Conservation (phyloP, 805 yeast genomes). For the Candida tallmaniae region DNA sequence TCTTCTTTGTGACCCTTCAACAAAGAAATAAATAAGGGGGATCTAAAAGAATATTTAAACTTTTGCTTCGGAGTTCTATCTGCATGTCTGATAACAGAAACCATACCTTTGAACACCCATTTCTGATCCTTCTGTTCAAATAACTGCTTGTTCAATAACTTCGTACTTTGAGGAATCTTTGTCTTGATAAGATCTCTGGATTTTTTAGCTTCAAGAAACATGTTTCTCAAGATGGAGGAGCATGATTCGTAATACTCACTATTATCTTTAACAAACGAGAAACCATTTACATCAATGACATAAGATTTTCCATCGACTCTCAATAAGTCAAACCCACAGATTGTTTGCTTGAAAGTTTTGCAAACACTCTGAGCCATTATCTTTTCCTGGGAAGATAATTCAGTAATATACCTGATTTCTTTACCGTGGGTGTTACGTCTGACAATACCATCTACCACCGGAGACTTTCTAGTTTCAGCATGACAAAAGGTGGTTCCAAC, state of each 20-base stretch:
- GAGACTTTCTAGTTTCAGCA: slow-evolving; percentile 97
- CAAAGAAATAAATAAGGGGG: slow-evolving; percentile 79
- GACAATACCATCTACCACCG: slow-evolving; percentile 99
- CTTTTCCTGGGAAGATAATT: slow-evolving; percentile 68
- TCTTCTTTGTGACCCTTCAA: slow-evolving; percentile 94
- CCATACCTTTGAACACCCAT: slow-evolving; percentile 95
- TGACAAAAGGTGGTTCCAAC: slow-evolving; percentile 90
- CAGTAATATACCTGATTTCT: slow-evolving; percentile 87
- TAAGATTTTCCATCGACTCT: slow-evolving; percentile 84
- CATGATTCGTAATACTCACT: slow-evolving; percentile 78
- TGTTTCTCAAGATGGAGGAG: slow-evolving; percentile 68
- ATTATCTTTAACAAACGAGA: slow-evolving; percentile 94
- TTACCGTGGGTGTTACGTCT: slow-evolving; percentile 96
- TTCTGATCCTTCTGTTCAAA: slow-evolving; percentile 71
- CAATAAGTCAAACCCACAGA: slow-evolving; percentile 93
- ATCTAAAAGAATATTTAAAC: slow-evolving; percentile 89
- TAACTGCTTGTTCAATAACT: slow-evolving; percentile 31
- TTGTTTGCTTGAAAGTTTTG: slow-evolving; percentile 78
- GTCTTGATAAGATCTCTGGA: slow-evolving; percentile 36
- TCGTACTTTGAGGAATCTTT: slow-evolving; percentile 30
- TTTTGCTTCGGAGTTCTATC: slow-evolving; percentile 98
- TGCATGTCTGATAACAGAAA: slow-evolving; percentile 90
- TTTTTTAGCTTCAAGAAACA: slow-evolving; percentile 57
- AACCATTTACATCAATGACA: slow-evolving; percentile 97
- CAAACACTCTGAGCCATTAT: slow-evolving; percentile 77